Evolutionary conservation across 441 rosid genomes (phyloP), one percentile per base, ranked within the genome.

Genomic region (Eutrema salsugineum): DNA sequence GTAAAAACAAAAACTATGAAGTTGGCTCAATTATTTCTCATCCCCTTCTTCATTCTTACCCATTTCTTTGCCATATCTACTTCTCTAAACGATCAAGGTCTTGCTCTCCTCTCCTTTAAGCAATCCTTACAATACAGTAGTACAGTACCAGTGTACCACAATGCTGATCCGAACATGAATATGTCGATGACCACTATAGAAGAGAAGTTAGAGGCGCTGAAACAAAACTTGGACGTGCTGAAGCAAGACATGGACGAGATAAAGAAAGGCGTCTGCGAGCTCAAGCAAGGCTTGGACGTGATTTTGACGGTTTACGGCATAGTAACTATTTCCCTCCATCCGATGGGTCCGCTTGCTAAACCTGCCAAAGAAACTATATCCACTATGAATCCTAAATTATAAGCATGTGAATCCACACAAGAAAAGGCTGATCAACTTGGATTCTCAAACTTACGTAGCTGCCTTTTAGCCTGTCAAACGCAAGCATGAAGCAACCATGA

Each of bases 1-100:
- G n/a, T n/a, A n/a, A n/a, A n/a, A n/a, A n/a, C n/a, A n/a, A n/a
- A n/a, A n/a, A n/a, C n/a, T n/a, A n/a, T n/a, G n/a, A n/a, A n/a
- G n/a, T n/a, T n/a, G 92, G 46, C 76, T 68, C 76, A 67, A 39
- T 58, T 44, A 17, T 35, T 78, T 51, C 38, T 76, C 77, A 63
- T 66, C 20, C 63, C 83, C 54, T 64, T 54, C 65, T 79, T 83
- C 59, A 58, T 79, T 22, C 38, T 80, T 32, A 75, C 51, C 53
- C 68, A 70, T 8, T 73, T 20, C 39, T 19, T 70, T 38, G 8
- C 71, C 76, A 63, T 77, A 0, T 79, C 80, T 35, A 51, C 66
- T 71, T 81, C 93, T 76, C 67, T 89, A 32, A 91, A 89, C 70
- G 79, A 88, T 71, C 93, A 93, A 74, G 90, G 94, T 17, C 56